Percentiles rank a stretch among this genome's conserved stretches.
Evolutionary conservation across 257 asterid genomes (phyloP).

Genomic region (Asclepias syriaca): DNA sequence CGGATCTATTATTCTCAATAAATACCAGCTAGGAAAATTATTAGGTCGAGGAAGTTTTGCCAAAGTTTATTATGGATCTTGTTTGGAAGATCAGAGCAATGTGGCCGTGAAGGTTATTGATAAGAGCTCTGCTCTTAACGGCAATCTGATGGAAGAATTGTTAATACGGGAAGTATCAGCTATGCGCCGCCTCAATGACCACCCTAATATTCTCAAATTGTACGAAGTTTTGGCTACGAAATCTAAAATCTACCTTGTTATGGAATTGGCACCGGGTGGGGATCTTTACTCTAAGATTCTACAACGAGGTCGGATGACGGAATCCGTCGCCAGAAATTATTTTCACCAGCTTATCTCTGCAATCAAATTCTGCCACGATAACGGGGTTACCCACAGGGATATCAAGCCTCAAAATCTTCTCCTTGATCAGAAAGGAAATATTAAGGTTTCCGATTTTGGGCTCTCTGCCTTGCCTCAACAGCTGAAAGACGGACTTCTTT

Average conservation of each 20-base stretch:
- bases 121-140: conserved; percentile 35
- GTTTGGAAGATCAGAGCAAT: conserved; percentile 21
- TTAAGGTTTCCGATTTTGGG: conserved; percentile 79
- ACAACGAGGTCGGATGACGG: conserved; percentile 58
- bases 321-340: conserved; percentile 43
- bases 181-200: conserved; percentile 77
- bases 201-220: conserved; percentile 68
- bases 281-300: conserved; percentile 60
- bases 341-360: conserved; percentile 75
- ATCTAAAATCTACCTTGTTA: conserved; percentile 72
- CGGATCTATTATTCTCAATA: conserved; percentile 61
- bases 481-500: conserved; percentile 48
- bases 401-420: conserved; percentile 88
- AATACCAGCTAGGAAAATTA: conserved; percentile 59
- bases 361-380: conserved; percentile 65
- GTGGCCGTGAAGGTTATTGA: conserved; percentile 76
- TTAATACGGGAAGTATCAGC: conserved; percentile 79
- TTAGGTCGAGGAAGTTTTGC: conserved; percentile 97
- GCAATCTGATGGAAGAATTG: conserved; percentile 60
- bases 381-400: conserved; percentile 87
- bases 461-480: conserved; percentile 83
- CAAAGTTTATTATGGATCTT: conserved; percentile 60
- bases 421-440: conserved; percentile 46
- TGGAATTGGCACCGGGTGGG: conserved; percentile 88
- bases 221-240: conserved; percentile 84